Base-by-base conservation (phyloP, 768 basidiomycete genomes). In the Leucosporidium scottii region DNA sequence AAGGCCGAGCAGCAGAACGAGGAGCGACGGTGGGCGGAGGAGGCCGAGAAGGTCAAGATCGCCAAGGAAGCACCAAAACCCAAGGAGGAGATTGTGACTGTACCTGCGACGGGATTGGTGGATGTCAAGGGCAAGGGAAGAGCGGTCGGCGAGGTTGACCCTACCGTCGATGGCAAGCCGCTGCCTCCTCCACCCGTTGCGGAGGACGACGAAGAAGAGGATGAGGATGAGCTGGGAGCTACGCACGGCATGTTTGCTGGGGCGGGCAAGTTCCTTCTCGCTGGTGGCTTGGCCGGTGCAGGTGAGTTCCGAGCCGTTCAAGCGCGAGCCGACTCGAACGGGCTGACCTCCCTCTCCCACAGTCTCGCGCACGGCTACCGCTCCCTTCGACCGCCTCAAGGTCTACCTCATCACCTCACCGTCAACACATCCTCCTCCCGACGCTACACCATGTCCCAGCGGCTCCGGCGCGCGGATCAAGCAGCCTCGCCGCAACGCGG, bases 341-440 rank as follows among this genome's bases (percentile, higher is more conserved):
- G 21, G 31, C 64, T 51, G 36, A 13, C 15, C 44, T n/a, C 20
- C 23, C 9, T 12, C 61, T 63, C 62, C n/a, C 36, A 27, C 74
- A 96, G 96, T 97, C 34, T 98, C 94, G 20, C 84, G 96, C 73
- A 90, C 93, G 55, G 93, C 91, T 67, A 99, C 96, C 0, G 96
- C 96, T 9, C 96, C 96, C 1, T 98, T 97, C 72, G 96, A 99
- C 80, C 86, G 96, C 62, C 82, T 99, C 60, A 99, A 94, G 78
- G 84, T 99, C 64, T 98, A 96, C 78, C 83, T 99, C 66, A 98
- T 98, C 69, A 98, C 96, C 66, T 70, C 66, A 47, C 65, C 69
- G 47, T 56, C 67, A 56, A 8, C 34, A 27, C 62, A 53, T 8
- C 30, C 25, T 39, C 59, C 47, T 18, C 49, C 39, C 67, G 25